Evolutionary conservation across 805 yeast genomes (phyloP), one percentile per base, ranked within the genome.

Genomic region (Candida ficus): DNA sequence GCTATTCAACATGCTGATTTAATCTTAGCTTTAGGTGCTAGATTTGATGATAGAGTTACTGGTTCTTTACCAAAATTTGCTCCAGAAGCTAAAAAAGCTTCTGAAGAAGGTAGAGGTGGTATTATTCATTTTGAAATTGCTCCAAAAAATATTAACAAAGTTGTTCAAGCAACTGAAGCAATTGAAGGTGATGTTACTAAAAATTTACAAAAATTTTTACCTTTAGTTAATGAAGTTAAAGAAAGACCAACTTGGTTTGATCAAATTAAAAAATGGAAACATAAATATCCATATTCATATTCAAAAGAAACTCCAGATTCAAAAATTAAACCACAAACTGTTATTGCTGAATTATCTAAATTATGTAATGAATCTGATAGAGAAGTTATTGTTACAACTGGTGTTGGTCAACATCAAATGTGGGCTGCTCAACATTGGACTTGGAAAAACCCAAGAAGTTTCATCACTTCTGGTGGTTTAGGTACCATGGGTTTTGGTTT

Each of bases 361-460:
- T 81, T 89, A 53, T 80, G 89, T 25, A 63, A 68, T 37, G 75
- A 69, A 40, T 73, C 75, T 41, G 71, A 71, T 48, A 85, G 78
- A 58, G 90, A 85, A 53, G 89, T 87, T 44, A 78, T 90, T 54
- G 83, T 91, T 54, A 84, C 98, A 39, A 93, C 99, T 28, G 99
- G 99, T 74, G 98, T 93, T 39, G 99, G 99, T 46, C 99, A 93
- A 73, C 99, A 91, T 75, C 99, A 91, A 72, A 91, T 91, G 99
- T 91, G 99, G 99, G 95, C 98, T 29, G 98, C 98, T 22, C 99
- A 93, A 70, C 90, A 89, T 66, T 90, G 85, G 79, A 78, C 89
- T 38, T 91, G 97, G 96, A 83, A 80, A 46, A 68, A 76, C 48
- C 99, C 99, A 56, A 80, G 98, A 65, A 75, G 95, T 37, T 83